These are phyloP conservation scores for Spergularia bocconei DNA, from an alignment of 148 eudicot genomes.

Conservation along the genomic window DNA sequence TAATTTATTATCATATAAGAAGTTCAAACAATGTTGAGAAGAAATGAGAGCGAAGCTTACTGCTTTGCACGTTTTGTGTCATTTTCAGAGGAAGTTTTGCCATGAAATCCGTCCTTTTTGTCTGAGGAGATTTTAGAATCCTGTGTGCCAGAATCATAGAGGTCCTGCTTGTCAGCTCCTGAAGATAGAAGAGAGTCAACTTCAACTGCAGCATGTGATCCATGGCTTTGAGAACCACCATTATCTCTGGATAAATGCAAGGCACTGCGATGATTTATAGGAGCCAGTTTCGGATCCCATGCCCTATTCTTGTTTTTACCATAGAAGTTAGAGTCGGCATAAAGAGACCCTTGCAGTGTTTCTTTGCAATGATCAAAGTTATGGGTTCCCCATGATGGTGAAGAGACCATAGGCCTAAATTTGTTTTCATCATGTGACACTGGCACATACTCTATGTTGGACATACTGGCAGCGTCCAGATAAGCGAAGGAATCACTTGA, in stretches of 20 bases:
- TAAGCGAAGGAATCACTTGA: constrained; percentile 97
- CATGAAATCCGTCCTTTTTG: constrained; percentile 51
- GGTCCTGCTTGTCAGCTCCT: constrained; percentile 48
- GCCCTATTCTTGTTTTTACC: constrained; percentile 49
- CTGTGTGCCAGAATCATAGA: constrained; percentile 47
- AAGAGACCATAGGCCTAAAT: constrained; percentile 38
- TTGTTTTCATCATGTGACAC: constrained; percentile 45
- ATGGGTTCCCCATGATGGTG: constrained; percentile 68
- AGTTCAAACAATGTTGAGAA: neutral
- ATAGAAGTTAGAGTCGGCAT: constrained; percentile 37
- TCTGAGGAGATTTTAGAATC: constrained; percentile 55
- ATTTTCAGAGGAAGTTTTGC: constrained; percentile 54
- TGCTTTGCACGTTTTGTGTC: constrained; percentile 94
- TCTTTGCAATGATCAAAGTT: constrained; percentile 56
- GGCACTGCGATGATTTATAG: constrained; percentile 37
- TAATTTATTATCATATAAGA: neutral
- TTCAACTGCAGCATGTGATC: constrained; percentile 39
- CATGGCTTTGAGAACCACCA: constrained; percentile 35
- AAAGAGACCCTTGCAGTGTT: constrained; percentile 40
- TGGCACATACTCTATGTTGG: constrained; percentile 48
- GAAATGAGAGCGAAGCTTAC: constrained; percentile 41
- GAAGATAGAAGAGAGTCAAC: constrained; percentile 40
- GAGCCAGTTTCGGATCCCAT: constrained; percentile 42
- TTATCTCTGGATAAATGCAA: constrained; percentile 51
- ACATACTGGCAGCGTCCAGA: constrained; percentile 53